phyloP scores from a whole-genome alignment of 2,329 filamentous ascomycete species.

The Xylaria sp. region DNA sequence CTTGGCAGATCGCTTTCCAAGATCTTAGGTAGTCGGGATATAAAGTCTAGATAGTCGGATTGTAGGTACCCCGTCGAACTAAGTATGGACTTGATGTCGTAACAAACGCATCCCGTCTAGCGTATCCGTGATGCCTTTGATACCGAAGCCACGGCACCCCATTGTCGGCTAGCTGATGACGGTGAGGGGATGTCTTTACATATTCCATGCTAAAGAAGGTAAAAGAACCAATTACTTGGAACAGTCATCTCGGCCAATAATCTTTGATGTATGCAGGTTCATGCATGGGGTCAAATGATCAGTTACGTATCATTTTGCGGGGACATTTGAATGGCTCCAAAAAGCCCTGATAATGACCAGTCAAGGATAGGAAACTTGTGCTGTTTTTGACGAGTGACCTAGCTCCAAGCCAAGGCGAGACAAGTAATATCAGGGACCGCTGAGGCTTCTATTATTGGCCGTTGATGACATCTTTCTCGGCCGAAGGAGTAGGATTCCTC shows the following conservation, averaged over 20 bases:
- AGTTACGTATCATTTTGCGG: conserved; percentile 35
- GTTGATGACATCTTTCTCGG: conserved; percentile 5
- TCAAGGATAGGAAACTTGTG: conserved; percentile 10
- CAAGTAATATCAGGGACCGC: conserved; percentile 13
- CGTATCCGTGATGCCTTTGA: conserved; percentile 18
- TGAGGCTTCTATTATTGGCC: conserved; percentile 19
- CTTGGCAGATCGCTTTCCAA: conserved; percentile 1
- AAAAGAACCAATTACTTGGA: conserved; percentile 37
- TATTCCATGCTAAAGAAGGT: conserved; percentile 17
- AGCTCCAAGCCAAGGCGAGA: conserved; percentile 17
- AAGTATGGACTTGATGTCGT: conserved; percentile 3
- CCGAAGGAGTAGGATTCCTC: background rate
- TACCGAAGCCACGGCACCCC: conserved; percentile 29
- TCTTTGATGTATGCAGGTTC: conserved; percentile 36
- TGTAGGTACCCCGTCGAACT: background rate
- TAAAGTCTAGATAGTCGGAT: background rate
- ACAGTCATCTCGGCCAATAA: conserved; percentile 31
- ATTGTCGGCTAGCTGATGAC: conserved; percentile 21
- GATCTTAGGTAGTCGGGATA: background rate
- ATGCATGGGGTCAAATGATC: conserved; percentile 40
- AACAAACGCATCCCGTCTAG: background rate
- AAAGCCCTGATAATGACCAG: conserved; percentile 11
- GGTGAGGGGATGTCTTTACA: conserved; percentile 16
- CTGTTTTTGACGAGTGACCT: conserved; percentile 12
- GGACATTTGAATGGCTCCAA: conserved; percentile 29